A percentile compares a stretch with the other conserved stretches of the same genome.
Conservation (phyloP, 257 asterid genomes). For the Cruciata laevipes region DNA sequence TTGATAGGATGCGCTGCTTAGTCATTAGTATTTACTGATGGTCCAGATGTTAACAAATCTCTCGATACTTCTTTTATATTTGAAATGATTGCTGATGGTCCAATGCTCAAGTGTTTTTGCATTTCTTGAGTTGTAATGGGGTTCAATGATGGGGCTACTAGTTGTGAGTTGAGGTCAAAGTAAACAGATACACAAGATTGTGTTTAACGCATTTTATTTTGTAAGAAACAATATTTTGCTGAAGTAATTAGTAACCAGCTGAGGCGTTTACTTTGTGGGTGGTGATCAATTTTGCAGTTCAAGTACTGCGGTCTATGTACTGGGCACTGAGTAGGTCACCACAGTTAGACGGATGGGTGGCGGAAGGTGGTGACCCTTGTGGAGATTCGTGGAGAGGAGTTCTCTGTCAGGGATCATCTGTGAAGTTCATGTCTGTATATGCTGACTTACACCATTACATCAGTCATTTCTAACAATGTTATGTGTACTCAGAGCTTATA, state of each 20-base stretch:
- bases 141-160: background rate
- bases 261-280: background rate
- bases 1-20: background rate
- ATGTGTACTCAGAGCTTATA: too few species aligned
- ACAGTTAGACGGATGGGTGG: constrained; percentile 56
- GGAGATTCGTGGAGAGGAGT: constrained; percentile 75
- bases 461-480: background rate
- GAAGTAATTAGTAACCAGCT: background rate
- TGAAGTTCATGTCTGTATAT: constrained; percentile 48
- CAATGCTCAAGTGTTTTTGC: background rate
- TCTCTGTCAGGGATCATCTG: constrained; percentile 55
- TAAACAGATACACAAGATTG: background rate
- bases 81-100: background rate
- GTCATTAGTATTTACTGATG: background rate
- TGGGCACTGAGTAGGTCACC: constrained; percentile 52
- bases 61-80: background rate
- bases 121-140: background rate
- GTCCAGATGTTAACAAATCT: background rate
- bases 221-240: background rate
- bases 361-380: constrained; percentile 82
- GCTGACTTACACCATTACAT: background rate
- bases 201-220: background rate
- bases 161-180: background rate
- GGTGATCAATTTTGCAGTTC: constrained; percentile 37
- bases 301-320: constrained; percentile 70